A percentile compares a stretch with the other conserved stretches of the same genome.
Conservation (phyloP, 1,139 yeast species). For the Pneumocystis murina region DNA sequence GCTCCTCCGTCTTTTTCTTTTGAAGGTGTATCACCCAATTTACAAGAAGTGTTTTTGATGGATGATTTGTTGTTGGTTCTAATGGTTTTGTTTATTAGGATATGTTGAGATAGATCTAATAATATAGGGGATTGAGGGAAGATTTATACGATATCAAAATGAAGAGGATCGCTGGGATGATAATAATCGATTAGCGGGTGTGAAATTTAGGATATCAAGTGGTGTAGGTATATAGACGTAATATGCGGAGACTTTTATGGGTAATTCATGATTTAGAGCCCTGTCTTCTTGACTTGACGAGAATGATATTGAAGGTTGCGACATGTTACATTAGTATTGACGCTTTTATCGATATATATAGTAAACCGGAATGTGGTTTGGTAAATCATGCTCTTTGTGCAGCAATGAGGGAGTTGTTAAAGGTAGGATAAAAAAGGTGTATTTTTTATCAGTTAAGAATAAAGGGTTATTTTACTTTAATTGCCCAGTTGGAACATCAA, state of each 20-base stretch:
- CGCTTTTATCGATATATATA: constrained; percentile 43
- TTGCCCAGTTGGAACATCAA: constrained; percentile 41
- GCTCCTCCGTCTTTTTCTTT: neutral
- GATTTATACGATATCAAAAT: neutral
- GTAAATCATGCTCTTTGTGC: constrained; percentile 61
- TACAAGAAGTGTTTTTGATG: neutral
- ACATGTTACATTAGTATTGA: constrained; percentile 42
- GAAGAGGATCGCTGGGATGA: neutral
- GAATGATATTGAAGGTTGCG: constrained; percentile 46
- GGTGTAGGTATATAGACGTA: neutral
- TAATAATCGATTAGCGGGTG: neutral
- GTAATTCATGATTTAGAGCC: constrained; percentile 27
- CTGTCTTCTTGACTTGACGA: constrained; percentile 58
- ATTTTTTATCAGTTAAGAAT: constrained; percentile 2
- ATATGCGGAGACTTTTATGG: neutral
- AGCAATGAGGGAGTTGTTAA: constrained; percentile 38
- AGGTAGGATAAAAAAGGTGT: constrained; percentile 10
- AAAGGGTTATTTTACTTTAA: constrained; percentile 32
- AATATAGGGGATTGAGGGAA: neutral
- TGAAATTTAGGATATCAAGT: neutral
- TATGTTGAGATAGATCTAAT: neutral
- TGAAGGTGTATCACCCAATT: neutral
- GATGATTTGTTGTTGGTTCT: neutral
- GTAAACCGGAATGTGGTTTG: constrained; percentile 45
- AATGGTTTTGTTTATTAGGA: neutral